Base-by-base conservation (phyloP, 345 rosid species). In the Pugionium cornutum region DNA sequence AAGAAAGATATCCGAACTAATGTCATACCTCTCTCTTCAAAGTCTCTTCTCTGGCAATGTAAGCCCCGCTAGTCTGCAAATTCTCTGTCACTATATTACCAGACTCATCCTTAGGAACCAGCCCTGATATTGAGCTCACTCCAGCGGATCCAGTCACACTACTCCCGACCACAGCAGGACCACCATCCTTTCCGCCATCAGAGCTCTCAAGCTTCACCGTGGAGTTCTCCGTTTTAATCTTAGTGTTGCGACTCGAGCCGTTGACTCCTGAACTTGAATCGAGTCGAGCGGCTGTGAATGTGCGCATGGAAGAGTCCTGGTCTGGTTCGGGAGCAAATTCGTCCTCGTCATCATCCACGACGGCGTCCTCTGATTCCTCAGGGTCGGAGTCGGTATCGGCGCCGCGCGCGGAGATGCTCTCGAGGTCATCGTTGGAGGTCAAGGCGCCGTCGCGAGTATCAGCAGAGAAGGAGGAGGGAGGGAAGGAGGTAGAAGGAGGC, bases 21-120 rank as follows among this genome's bases (percentile, higher is more conserved):
- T 36, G 6, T 36, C 6, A 3, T 36, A 89, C 99, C 88, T 95
- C 99, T 80, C 86, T 78, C 74, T 84, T 95, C 79, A 95, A 77
- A 74, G 70, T 71, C 79, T 91, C 99, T 81, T 95, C 99, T 78
- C 99, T 83, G 1, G 97, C 95, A 69, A 87, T 86, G 73, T 95
- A 95, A 69, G 99, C 99, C 1, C 99, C 99, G 53, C 94, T 87
- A 4, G 97, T 86, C 87, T 95, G 99, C 48, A 91, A 58, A 79
- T 91, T 91, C 75, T 91, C 99, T 0, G 98, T 85, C 77, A 89
- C 79, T 73, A 87, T 82, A 85, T 89, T 89, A 62, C 78, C 83
- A 10, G 85, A 76, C 47, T 87, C 99, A 63, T 90, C 99, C 78
- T 86, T 95, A 1, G 75, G 83, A 51, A 72, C 79, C 44, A 77